Evolutionary conservation across 2,329 filamentous ascomycete species (phyloP), one percentile per base, ranked within the genome.

Genomic region (Lasiodiplodia citricola): DNA sequence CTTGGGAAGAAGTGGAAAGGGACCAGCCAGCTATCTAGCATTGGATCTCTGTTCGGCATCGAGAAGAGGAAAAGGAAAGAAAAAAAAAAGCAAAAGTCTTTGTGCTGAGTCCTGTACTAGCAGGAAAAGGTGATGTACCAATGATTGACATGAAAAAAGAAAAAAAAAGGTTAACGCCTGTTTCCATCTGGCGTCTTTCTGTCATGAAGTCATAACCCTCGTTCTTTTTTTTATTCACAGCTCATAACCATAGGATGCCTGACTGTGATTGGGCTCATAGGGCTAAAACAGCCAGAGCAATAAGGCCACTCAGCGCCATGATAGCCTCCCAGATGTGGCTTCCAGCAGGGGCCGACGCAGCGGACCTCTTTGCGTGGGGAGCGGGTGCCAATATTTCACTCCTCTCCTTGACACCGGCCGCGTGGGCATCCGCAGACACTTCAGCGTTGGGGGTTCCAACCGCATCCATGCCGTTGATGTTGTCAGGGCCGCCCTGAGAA

Each of bases 321-420:
- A 63, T n/a, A n/a, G 44, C 28, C 18, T 51, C 28, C 41, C 16
- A 51, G 23, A 2, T 18, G 6, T 21, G 25, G 38, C 23, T 16
- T 51, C 41, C 58, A 51, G 58, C 11, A 51, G 41, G 31, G 18
- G 4, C 10, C 3, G 44, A 21, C 5, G 41, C 58, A 21, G 18
- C 41, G 14, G 58, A 63, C 58, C 58, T 50, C 58, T 63, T 63
- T 4, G 58, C 58, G 41, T 47, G 18, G 10, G 38, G 41, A 3
- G 31, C 8, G 13, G 41, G 25, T 10, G 38, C 25, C 23, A 11
- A 14, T 1, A 62, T 18, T 5, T 37, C 28, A 16, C n/a, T 18
- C 11, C 44, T 63, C 16, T 28, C 58, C 58, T 37, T 63, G 41
- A 35, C 11, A 1, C 50, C 41, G 8, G 41, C 41, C 16, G 7